These are phyloP conservation scores for Gaeumannomyces sp. DNA, from an alignment of 2,329 filamentous ascomycete genomes.

Conservation along the genomic window DNA sequence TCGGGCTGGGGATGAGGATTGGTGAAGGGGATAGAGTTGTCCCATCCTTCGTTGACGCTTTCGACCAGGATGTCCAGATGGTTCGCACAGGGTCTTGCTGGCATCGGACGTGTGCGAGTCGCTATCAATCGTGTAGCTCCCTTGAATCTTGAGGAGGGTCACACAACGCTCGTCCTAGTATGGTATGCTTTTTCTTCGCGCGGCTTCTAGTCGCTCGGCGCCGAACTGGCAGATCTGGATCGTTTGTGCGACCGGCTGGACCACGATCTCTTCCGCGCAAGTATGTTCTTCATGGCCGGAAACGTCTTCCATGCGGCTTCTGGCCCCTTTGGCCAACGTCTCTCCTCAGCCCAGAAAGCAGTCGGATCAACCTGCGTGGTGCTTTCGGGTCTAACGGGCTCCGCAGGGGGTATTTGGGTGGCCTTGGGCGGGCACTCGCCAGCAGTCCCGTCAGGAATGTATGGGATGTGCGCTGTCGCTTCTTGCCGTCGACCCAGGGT, in stretches of 20 bases:
- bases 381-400: neutral
- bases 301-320: conserved; percentile 7
- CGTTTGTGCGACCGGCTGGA: neutral
- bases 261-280: conserved; percentile 25
- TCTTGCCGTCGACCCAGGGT: neutral
- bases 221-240: neutral
- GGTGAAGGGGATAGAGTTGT: conserved; percentile 30
- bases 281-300: conserved; percentile 23
- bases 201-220: conserved; percentile 5
- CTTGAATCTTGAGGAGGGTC: conserved; percentile 26
- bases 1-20: conserved; percentile 35
- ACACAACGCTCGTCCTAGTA: conserved; percentile 11
- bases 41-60: conserved; percentile 37
- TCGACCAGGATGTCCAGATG: conserved; percentile 29
- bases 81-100: conserved; percentile 23
- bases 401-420: neutral
- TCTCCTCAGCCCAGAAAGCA: conserved; percentile 16
- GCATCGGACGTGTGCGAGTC: conserved; percentile 16
- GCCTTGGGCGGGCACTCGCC: neutral
- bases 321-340: conserved; percentile 14
- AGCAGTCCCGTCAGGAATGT: too few relatives aligned
- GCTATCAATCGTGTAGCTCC: conserved; percentile 27
- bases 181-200: conserved; percentile 6
- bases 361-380: conserved; percentile 7
- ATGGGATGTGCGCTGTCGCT: neutral